Conservation (phyloP, 1,284 basidiomycete species). For the Sanghuangporus sanghuang region DNA sequence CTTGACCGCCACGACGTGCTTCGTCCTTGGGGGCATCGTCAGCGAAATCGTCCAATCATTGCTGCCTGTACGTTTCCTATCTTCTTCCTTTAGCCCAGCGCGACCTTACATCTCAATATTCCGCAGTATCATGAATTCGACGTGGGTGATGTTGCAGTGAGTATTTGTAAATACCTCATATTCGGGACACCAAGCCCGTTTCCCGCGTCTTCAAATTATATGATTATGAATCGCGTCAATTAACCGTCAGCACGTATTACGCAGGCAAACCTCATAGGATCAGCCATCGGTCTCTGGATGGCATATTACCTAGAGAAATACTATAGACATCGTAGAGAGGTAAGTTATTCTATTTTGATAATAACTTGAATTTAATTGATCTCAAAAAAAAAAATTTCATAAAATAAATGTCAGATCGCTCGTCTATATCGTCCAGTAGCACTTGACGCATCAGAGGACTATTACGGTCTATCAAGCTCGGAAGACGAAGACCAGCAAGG, state of each 20-base stretch:
- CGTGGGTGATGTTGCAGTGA: conserved; percentile 67
- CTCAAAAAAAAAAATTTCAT: background rate
- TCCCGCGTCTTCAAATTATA: background rate
- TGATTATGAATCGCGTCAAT: background rate
- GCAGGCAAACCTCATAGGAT: conserved; percentile 82
- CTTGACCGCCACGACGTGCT: conserved; percentile 63
- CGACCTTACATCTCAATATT: conserved; percentile 2
- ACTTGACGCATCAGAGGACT: conserved; percentile 39
- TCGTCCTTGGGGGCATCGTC: conserved; percentile 77
- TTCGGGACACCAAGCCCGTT: background rate
- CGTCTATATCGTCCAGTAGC: conserved; percentile 61
- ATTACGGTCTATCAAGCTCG: conserved; percentile 45
- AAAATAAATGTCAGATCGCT: conserved; percentile 30
- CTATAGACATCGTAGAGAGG: conserved; percentile 73
- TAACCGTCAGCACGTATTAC: background rate
- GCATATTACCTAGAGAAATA: conserved; percentile 67
- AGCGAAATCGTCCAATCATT: conserved; percentile 82
- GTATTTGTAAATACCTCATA: conserved; percentile 25
- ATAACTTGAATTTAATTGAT: background rate
- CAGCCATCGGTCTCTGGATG: conserved; percentile 62
- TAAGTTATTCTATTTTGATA: conserved; percentile 24
- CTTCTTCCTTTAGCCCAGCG: conserved; percentile 4
- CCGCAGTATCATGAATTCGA: conserved; percentile 74
- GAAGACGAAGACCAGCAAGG: conserved; percentile 44
- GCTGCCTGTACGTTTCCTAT: conserved; percentile 52